Base-by-base conservation (phyloP, 176 grass and related monocot genomes). In the Triticum monococcum region DNA sequence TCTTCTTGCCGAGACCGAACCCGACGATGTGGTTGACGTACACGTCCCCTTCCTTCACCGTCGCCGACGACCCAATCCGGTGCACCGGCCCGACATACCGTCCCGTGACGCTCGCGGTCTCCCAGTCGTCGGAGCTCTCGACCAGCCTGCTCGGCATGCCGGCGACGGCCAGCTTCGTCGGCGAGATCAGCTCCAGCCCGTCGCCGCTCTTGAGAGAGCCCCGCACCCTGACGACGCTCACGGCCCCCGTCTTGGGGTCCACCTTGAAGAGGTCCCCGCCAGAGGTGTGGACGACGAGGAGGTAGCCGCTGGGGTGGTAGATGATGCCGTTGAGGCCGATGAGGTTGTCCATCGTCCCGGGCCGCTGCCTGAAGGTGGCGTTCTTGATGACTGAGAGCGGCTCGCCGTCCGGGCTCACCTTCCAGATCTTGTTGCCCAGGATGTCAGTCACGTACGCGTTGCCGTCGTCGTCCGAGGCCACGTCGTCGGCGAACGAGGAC, bases 11-110 rank as follows among this genome's bases (percentile, higher is more conserved):
- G 75, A 98, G 22, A 37, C 97, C 94, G 5, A 84, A 92, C 12
- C 97, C 93, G n/a, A 96, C 0, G 28, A 98, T 50, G 87, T 98
- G 90, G 78, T 88, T 98, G n/a, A 98, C 63, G 90, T 96, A 98
- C 64, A 98, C 90, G 45, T 92, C 86, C 25, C 88, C 93, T 40
- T 96, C 94, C 85, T 90, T 98, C 30, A 96, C 92, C 8, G 88
- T 98, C 3, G 94, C 97, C 31, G 97, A 91, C 61, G 94, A 79
- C 22, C 79, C 91, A 31, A 98, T 30, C 50, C 90, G 86, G 79
- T 98, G 97, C 11, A 83, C 18, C 13, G 90, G 90, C 18, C 97
- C 97, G 13, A 96, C 72, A 38, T 90, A 94, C 87, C 77, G 41
- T 8, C 88, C 88, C 2, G 79, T 87, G 36, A 96, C 94, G 13